A percentile compares a stretch with the other conserved stretches of the same genome.
Evolutionary conservation across 306 rosid species (phyloP).

Genomic region (Corylus americana): DNA sequence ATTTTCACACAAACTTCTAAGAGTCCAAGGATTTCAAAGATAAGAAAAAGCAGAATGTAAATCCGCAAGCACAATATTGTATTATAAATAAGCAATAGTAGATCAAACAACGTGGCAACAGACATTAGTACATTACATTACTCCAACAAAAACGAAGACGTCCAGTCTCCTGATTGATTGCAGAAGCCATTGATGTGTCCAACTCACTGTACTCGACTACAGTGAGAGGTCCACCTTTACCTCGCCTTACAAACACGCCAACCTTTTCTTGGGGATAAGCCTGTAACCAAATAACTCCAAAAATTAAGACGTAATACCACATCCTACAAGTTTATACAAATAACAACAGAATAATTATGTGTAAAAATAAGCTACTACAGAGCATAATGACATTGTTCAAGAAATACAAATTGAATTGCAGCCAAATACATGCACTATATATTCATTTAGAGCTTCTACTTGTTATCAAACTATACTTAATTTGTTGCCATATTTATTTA

Average conservation of each 20-base stretch:
- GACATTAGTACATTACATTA: constrained; percentile 82
- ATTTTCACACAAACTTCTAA: background rate
- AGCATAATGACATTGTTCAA: background rate
- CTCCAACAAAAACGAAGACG: constrained; percentile 99
- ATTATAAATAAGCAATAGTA: constrained; percentile 11
- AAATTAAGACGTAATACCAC: background rate
- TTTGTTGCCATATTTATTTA: background rate
- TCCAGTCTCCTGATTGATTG: constrained; percentile 88
- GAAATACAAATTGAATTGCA: background rate
- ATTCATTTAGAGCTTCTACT: background rate
- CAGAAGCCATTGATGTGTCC: constrained; percentile 77
- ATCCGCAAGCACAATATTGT: constrained; percentile 11
- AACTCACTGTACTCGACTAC: constrained; percentile 95
- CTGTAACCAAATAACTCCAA: constrained; percentile 43
- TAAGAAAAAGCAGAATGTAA: constrained; percentile 2
- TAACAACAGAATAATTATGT: background rate
- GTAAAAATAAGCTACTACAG: background rate
- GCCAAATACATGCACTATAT: background rate
- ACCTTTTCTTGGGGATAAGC: constrained; percentile 99
- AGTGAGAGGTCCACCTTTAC: constrained; percentile 95
- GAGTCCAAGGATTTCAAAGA: constrained; percentile 3
- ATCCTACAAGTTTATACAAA: background rate
- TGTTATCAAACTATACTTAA: background rate
- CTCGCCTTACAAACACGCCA: constrained; percentile 93
- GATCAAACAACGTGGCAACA: constrained; percentile 27